These are phyloP conservation scores for Thelonectria discophora DNA, from an alignment of 2,329 filamentous ascomycete species.

Conservation along the genomic window DNA sequence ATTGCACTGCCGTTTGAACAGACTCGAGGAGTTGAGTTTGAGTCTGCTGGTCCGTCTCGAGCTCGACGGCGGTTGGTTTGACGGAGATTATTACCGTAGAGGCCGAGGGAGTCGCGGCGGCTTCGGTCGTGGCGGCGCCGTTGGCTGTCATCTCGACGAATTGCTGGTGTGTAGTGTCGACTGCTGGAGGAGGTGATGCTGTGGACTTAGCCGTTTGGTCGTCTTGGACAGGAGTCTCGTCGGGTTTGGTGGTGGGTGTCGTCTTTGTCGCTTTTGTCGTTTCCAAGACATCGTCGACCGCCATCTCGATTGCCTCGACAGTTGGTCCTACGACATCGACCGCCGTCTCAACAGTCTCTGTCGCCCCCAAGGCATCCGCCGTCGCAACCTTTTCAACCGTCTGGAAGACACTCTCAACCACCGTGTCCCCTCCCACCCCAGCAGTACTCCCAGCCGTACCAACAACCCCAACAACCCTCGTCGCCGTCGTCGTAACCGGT, in stretches of 20 bases:
- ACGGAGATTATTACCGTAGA: no score
- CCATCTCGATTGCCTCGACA: no score
- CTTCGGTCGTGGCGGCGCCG: not conserved
- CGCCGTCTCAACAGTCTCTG: not conserved
- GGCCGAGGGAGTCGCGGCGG: no score
- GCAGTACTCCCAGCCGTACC: not conserved
- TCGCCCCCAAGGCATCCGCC: not conserved
- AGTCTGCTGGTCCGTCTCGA: not conserved
- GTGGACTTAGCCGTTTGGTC: not conserved
- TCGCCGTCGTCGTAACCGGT: constrained; percentile 26
- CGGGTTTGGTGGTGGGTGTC: not conserved
- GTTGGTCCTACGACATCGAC: no score
- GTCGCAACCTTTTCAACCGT: no score
- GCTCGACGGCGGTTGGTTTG: not conserved
- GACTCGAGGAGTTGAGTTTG: not conserved
- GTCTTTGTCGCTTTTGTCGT: not conserved
- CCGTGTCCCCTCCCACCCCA: no score
- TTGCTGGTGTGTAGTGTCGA: not conserved
- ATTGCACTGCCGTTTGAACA: not conserved
- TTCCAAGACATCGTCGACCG: not conserved
- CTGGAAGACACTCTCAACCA: no score
- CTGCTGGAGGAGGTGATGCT: no score
- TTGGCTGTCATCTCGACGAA: not conserved
- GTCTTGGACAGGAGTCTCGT: not conserved
- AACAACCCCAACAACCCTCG: not conserved